These are phyloP conservation scores for Ustilago crameri DNA, from an alignment of 1,284 basidiomycete genomes.

Conservation along the genomic window DNA sequence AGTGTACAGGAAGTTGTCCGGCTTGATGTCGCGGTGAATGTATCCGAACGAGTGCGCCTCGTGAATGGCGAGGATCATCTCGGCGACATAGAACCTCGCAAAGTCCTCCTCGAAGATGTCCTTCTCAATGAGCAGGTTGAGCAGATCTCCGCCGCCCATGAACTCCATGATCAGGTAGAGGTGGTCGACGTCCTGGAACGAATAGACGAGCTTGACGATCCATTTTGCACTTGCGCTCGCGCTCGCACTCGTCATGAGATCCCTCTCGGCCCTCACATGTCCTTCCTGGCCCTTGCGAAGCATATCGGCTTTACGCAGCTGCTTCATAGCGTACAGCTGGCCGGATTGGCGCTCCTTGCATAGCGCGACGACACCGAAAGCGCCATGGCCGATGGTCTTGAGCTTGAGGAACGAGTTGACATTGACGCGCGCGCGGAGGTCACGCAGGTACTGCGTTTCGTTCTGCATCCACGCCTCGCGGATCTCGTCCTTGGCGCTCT, in stretches of 20 bases:
- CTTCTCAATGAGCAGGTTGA: conserved; percentile 91
- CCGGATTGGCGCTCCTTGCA: conserved; percentile 84
- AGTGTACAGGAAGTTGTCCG: conserved; percentile 94
- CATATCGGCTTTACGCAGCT: conserved; percentile 95
- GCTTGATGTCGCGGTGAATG: conserved; percentile 97
- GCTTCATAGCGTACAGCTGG: conserved; percentile 93
- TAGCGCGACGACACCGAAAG: conserved; percentile 94
- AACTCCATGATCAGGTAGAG: conserved; percentile 87
- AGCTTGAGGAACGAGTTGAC: conserved; percentile 86
- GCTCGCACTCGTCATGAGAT: conserved; percentile 80
- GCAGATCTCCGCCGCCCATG: conserved; percentile 94
- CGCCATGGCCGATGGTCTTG: conserved; percentile 96
- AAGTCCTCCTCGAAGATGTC: conserved; percentile 94
- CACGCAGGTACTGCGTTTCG: conserved; percentile 88
- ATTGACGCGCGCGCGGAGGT: conserved; percentile 82
- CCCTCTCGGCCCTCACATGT: conserved; percentile 89
- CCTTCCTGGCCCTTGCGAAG: conserved; percentile 97
- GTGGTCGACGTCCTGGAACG: conserved; percentile 76
- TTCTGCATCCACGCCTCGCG: conserved; percentile 83
- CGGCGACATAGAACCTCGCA: conserved; percentile 92
- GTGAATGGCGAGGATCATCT: conserved; percentile 97
- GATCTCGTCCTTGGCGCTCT: conserved; percentile 78
- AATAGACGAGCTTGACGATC: conserved; percentile 93
- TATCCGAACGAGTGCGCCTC: conserved; percentile 93
- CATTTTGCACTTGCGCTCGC: conserved; percentile 71